Percentiles rank a stretch among this genome's conserved stretches.
phyloP scores from a whole-genome alignment of 805 yeast species.

The Komagataella kurtzmanii region DNA sequence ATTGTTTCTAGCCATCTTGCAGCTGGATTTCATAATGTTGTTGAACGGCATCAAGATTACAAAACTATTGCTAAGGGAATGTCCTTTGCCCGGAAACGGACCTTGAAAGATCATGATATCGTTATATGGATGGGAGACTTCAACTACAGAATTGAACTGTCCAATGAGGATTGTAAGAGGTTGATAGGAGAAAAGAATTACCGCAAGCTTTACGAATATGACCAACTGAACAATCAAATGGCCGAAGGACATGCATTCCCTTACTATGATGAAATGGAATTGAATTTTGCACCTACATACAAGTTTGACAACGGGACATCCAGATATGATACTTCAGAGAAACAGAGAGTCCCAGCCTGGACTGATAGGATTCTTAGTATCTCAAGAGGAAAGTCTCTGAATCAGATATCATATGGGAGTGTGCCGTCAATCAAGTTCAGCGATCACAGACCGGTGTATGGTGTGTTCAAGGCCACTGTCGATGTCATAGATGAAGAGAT shows the following conservation, averaged over 20 bases:
- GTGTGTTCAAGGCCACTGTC: conserved; percentile 49
- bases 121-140: conserved; percentile 91
- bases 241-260: conserved; percentile 63
- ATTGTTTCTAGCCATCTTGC: conserved; percentile 83
- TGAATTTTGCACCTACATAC: conserved; percentile 82
- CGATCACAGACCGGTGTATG: conserved; percentile 87
- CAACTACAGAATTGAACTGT: conserved; percentile 67
- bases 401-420: conserved; percentile 47
- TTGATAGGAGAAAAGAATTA: conserved; percentile 27
- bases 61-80: conserved; percentile 64
- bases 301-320: conserved; percentile 84
- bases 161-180: conserved; percentile 55
- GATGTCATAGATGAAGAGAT: conserved; percentile 48
- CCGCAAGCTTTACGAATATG: conserved; percentile 45
- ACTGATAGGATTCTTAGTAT: conserved; percentile 74
- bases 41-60: conserved; percentile 79
- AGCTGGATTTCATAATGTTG: conserved; percentile 74
- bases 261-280: conserved; percentile 68
- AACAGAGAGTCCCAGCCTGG: conserved; percentile 94
- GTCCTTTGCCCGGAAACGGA: conserved; percentile 43
- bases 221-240: conserved; percentile 73
- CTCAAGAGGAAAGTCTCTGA: conserved; percentile 40
- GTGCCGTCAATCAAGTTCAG: conserved; percentile 50
- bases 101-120: conserved; percentile 66
- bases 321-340: conserved; percentile 79